Evolutionary conservation across 495 filamentous ascomycete genomes (phyloP).

Genomic region (Podospora conica): DNA sequence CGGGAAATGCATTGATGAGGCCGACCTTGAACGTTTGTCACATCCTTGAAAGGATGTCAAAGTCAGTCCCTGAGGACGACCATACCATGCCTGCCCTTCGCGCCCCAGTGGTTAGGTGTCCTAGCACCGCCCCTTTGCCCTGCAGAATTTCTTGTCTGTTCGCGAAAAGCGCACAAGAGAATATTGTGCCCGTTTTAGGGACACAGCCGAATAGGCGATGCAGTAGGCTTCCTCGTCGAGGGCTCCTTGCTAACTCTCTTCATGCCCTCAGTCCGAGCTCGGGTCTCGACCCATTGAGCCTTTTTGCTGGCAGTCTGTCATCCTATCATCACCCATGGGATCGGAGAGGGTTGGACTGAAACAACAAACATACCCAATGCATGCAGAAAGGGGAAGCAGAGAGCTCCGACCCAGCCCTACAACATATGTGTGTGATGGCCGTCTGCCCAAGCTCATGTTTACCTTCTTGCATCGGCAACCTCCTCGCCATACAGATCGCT

Average conservation of each 20-base stretch:
- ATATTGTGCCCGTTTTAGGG: conserved; percentile 5
- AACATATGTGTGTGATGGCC: not conserved
- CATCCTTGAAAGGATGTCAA: not conserved
- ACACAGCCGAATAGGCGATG: not conserved
- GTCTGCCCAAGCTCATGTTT: not conserved
- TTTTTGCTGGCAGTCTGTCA: not conserved
- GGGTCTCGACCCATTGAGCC: not conserved
- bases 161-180: not conserved
- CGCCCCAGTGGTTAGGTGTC: not conserved
- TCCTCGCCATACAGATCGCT: not conserved
- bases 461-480: not conserved
- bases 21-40: not conserved
- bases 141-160: not conserved
- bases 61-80: not conserved
- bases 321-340: not conserved
- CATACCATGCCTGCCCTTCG: not conserved
- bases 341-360: not conserved
- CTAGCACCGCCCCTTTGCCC: not conserved
- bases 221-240: not conserved
- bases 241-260: not conserved
- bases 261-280: not conserved
- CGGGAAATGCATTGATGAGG: not conserved
- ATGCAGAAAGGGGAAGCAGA: not conserved
- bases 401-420: conserved; percentile 7
- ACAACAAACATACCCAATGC: not conserved